Base-by-base conservation (phyloP, 176 grass and related monocot species). In the Lolium multiflorum region DNA sequence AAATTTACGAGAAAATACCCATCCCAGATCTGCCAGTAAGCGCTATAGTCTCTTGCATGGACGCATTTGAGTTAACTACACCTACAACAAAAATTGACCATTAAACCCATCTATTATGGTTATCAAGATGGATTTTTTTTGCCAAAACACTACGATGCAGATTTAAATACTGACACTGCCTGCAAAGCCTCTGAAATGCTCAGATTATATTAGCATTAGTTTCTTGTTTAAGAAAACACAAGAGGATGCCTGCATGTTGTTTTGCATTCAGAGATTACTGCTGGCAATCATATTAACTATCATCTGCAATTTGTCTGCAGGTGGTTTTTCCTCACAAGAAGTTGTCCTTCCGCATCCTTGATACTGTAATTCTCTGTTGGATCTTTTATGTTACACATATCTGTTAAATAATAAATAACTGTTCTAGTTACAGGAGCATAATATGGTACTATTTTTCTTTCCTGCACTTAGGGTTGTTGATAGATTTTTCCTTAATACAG, bases 251-350 rank as follows among this genome's bases (percentile, higher is more conserved):
- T 75, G 24, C 24, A 31, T 52, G 14, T 75, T 35, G 2, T 9
- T 70, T 51, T 50, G 20, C 35, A 12, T 52, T 82, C 37, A 41
- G 6, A 81, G 54, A n/a, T 17, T 25, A 50, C 16, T 58, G 77
- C 60, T 1, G 16, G 66, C 55, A 7, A 68, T 7, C 48, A 57
- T 74, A 75, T 17, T 89, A 39, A 86, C 46, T 64, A 70, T 7
- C 66, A 83, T 21, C 9, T 79, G 60, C 78, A 38, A 8, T 74
- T 90, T 79, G 2, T 48, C 1, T 92, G 78, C 80, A 98, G 96
- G 96, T 98, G 65, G 94, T 98, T 89, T 98, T 98, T 20, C 96
- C 96, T 78, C 91, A 98, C 87, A 98, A 98, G 80, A 96, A 98
- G 61, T 66, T 98, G 57, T 98, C 93, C 56, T 98, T 98, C 80